Evolutionary conservation across 768 basidiomycete species (phyloP).

Genomic region (Omphalotus guepiniiformis): DNA sequence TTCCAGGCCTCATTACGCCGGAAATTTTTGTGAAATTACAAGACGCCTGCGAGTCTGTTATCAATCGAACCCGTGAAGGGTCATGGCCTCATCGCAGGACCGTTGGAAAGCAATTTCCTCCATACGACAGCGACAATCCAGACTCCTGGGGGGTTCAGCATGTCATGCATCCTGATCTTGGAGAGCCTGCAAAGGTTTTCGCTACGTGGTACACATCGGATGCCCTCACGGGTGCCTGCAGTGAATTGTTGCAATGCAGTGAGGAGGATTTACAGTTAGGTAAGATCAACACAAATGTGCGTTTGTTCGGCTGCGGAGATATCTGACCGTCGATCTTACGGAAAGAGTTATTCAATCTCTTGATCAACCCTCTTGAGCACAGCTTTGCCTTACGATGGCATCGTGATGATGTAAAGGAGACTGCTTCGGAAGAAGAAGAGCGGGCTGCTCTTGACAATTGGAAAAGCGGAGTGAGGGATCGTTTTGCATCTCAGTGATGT

Average conservation of each 20-base stretch:
- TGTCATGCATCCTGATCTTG: conserved; percentile 72
- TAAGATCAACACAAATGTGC: conserved; percentile 29
- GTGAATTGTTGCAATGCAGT: conserved; percentile 50
- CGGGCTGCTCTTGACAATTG: conserved; percentile 48
- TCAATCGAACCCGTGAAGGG: conserved; percentile 52
- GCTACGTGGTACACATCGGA: conserved; percentile 65
- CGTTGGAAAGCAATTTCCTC: conserved; percentile 78
- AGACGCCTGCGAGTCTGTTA: conserved; percentile 47
- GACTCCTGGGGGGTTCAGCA: conserved; percentile 85
- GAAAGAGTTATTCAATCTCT: conserved; percentile 68
- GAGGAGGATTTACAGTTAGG: conserved; percentile 69
- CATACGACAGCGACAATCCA: conserved; percentile 51
- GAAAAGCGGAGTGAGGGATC: conserved; percentile 55
- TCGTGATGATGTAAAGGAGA: conserved; percentile 66
- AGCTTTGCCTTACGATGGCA: conserved; percentile 79
- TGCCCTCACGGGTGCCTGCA: conserved; percentile 37
- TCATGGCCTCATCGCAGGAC: conserved; percentile 63
- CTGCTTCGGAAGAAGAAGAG: conserved; percentile 59
- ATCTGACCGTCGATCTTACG: neutral
- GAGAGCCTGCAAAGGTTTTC: conserved; percentile 46
- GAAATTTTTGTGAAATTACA: conserved; percentile 35
- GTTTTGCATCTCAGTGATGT: neutral
- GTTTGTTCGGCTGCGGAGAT: neutral
- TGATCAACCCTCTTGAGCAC: conserved; percentile 63
- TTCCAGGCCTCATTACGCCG: conserved; percentile 49